Conservation (phyloP, 2,329 filamentous ascomycete genomes). For the Aspergillus cejpii region DNA sequence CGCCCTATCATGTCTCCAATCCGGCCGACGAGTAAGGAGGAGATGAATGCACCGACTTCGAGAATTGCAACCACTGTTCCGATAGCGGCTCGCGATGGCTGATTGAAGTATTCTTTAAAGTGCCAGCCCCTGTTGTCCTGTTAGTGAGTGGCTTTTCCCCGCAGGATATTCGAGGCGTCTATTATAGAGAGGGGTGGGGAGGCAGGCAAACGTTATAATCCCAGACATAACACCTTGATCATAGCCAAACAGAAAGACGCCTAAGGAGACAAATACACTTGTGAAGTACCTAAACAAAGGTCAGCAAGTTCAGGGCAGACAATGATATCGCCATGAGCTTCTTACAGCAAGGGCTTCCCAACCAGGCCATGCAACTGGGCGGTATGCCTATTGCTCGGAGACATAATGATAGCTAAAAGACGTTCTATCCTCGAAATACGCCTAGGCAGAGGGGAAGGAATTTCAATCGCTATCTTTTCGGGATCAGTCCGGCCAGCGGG, state of each 20-base stretch:
- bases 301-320: slow-evolving; percentile 17
- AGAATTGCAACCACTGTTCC: slow-evolving; percentile 98
- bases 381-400: slow-evolving; percentile 60
- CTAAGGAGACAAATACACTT: slow-evolving; percentile 64
- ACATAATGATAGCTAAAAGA: slow-evolving; percentile 77
- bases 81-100: slow-evolving; percentile 78
- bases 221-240: slow-evolving; percentile 61
- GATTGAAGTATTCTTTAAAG: slow-evolving; percentile 87
- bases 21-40: slow-evolving; percentile 76
- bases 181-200: background rate
- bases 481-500: slow-evolving; percentile 34
- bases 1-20: slow-evolving; percentile 89
- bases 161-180: background rate
- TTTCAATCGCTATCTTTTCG: slow-evolving; percentile 54
- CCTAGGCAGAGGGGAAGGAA: slow-evolving; percentile 62
- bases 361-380: slow-evolving; percentile 82
- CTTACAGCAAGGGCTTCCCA: slow-evolving; percentile 87
- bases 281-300: slow-evolving; percentile 70
- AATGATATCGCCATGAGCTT: slow-evolving; percentile 14
- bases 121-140: slow-evolving; percentile 59
- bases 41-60: slow-evolving; percentile 85
- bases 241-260: slow-evolving; percentile 60
- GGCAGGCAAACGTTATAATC: slow-evolving; percentile 56
- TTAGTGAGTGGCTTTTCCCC: slow-evolving; percentile 8
- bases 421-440: slow-evolving; percentile 61